phyloP scores from a whole-genome alignment of 441 rosid species.

The Bocquillonia castaneifolia region DNA sequence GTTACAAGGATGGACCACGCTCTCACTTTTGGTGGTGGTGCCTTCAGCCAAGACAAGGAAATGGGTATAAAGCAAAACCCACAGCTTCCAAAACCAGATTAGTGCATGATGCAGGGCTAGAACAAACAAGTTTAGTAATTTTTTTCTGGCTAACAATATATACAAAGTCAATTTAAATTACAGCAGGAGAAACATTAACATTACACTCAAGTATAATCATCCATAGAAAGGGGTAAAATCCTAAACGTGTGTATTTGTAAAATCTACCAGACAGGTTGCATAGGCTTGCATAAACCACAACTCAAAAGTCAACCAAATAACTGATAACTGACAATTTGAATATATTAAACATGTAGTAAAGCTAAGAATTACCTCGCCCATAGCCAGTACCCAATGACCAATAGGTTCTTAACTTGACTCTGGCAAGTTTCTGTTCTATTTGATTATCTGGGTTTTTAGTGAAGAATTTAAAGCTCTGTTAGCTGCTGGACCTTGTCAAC shows the following conservation, averaged over 20 bases:
- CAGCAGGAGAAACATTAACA: not conserved
- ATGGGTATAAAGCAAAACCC: not conserved
- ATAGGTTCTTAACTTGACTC: not conserved
- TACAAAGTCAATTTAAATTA: not conserved
- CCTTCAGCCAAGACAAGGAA: not conserved
- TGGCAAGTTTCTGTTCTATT: not conserved
- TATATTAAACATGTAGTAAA: not conserved
- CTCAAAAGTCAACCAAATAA: conserved; percentile 1
- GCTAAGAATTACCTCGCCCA: not conserved
- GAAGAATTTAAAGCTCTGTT: not conserved
- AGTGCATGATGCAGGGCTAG: not conserved
- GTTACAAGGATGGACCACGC: not conserved
- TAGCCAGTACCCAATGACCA: not conserved
- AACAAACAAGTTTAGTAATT: not conserved
- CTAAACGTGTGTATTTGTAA: not conserved
- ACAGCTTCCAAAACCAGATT: not conserved
- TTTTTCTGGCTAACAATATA: not conserved
- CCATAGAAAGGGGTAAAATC: not conserved
- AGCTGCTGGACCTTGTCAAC: not conserved
- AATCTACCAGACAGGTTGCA: not conserved
- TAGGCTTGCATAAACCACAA: not conserved
- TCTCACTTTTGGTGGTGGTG: not conserved
- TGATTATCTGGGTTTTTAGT: not conserved
- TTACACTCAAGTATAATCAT: not conserved
- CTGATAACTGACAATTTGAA: not conserved